phyloP scores from a whole-genome alignment of 169 alveolate genomes.

The Eimeria tenella region DNA sequence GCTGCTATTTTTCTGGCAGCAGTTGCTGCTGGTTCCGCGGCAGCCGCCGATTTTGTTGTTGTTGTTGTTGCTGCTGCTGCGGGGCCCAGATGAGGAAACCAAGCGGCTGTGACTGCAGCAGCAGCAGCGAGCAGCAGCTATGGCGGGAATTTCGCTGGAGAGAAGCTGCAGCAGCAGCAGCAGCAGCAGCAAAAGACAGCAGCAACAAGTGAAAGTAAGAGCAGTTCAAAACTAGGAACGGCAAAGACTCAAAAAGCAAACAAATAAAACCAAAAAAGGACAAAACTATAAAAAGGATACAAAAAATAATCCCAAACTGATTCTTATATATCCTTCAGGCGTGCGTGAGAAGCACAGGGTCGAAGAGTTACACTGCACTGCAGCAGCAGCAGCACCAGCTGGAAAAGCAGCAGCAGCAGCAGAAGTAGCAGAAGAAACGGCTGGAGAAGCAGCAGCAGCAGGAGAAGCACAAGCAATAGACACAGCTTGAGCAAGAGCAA shows the following conservation, averaged over 20 bases:
- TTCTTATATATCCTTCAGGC: not conserved
- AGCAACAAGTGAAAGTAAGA: too few relatives aligned
- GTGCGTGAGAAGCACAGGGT: not conserved
- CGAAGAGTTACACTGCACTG: conserved; percentile 1
- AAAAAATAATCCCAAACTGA: not conserved
- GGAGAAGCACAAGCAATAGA: not conserved
- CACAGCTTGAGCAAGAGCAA: not conserved
- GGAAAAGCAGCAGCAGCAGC: not conserved
- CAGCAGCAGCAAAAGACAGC: too few relatives aligned
- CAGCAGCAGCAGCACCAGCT: not conserved
- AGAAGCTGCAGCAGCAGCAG: not conserved
- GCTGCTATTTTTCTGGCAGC: not conserved
- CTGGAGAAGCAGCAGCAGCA: not conserved
- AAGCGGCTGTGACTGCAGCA: not conserved
- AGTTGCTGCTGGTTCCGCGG: not conserved
- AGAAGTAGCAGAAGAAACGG: not conserved
- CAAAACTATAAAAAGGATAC: not conserved
- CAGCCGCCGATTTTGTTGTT: conserved; percentile 88
- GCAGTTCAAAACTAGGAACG: too few relatives aligned
- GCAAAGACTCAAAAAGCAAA: not conserved
- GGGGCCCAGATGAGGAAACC: too few relatives aligned
- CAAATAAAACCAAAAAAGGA: not conserved
- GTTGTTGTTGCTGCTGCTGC: conserved; percentile 81
- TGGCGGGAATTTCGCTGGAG: not conserved
- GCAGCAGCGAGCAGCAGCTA: not conserved